Percentiles rank a stretch among this genome's conserved stretches.
Conservation (phyloP, 192 early-diverging fungal genomes). For the Backusella parvicylindrica region DNA sequence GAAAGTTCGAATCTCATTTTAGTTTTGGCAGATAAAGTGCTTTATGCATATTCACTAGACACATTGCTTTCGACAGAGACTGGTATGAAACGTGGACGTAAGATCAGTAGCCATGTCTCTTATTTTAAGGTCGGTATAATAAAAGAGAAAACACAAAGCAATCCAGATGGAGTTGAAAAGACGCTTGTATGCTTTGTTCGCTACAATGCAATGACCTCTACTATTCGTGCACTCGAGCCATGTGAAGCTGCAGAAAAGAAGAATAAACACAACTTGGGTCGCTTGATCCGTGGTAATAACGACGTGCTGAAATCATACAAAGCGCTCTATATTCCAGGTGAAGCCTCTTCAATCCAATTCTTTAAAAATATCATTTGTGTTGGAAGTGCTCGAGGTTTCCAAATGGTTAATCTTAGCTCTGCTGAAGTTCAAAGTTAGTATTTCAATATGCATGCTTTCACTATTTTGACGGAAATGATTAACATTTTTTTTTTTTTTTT, state of each 20-base stretch:
- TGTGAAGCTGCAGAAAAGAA: conserved; percentile 46
- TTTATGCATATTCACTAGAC: conserved; percentile 56
- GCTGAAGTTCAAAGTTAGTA: conserved; percentile 67
- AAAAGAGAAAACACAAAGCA: conserved; percentile 40
- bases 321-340: conserved; percentile 92
- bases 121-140: conserved; percentile 71
- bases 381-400: conserved; percentile 88
- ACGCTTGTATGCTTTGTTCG: conserved; percentile 64
- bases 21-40: conserved; percentile 72
- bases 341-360: conserved; percentile 83
- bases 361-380: conserved; percentile 83
- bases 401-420: conserved; percentile 84
- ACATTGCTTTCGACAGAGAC: conserved; percentile 40
- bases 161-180: conserved; percentile 4
- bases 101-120: conserved; percentile 58
- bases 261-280: conserved; percentile 43
- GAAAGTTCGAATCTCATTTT: conserved; percentile 76
- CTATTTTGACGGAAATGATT: conserved; percentile 58
- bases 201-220: conserved; percentile 68
- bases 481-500: conserved; percentile 66
- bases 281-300: conserved; percentile 38
- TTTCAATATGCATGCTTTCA: conserved; percentile 62
- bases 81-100: conserved; percentile 40
- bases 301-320: conserved; percentile 55
- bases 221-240: conserved; percentile 75